Evolutionary conservation across 768 basidiomycete genomes (phyloP).

Genomic region (Lactarius hatsudake): DNA sequence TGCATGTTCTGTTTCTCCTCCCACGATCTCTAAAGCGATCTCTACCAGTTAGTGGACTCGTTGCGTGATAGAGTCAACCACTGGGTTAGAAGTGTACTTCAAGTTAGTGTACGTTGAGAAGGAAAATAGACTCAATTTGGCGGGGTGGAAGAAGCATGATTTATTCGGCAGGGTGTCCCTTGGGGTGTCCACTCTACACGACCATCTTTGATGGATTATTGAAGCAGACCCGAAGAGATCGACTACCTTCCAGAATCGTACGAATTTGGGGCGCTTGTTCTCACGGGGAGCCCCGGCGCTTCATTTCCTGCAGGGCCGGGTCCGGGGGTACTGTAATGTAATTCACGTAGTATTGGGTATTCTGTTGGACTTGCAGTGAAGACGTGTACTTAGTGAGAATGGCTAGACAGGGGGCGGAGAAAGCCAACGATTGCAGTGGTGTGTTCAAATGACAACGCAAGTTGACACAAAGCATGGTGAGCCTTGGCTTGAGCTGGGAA

Average conservation of each 20-base stretch:
- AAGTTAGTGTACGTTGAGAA: neutral
- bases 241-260: neutral
- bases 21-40: neutral
- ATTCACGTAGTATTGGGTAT: neutral
- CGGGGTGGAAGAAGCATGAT: neutral
- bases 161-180: neutral
- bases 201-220: neutral
- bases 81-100: too few species aligned
- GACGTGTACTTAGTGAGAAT: neutral
- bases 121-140: neutral
- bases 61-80: neutral
- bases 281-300: neutral
- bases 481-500: neutral
- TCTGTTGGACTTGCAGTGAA: neutral
- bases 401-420: neutral
- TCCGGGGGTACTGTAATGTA: neutral
- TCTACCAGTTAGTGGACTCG: neutral
- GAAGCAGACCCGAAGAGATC: neutral
- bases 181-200: neutral
- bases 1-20: neutral
- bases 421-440: neutral
- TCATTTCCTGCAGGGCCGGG: neutral
- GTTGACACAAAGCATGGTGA: too few species aligned
- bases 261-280: neutral
- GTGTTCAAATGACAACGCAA: neutral